A percentile compares a stretch with the other conserved stretches of the same genome.
phyloP scores from a whole-genome alignment of 1,284 basidiomycete genomes.

The Vanrija sp. region DNA sequence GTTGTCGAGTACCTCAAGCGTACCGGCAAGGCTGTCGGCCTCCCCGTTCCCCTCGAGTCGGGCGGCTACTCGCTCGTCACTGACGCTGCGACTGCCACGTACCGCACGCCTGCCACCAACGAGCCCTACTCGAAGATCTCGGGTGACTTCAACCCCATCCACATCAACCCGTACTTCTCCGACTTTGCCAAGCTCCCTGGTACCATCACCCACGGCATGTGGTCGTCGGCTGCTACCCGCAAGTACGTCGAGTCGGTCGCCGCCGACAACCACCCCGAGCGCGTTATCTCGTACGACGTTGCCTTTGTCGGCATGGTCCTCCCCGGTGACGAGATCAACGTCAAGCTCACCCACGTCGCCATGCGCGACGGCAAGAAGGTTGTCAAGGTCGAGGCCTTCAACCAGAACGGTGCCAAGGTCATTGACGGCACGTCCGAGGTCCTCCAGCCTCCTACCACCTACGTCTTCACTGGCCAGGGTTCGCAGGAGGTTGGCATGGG shows the following conservation, averaged over 20 bases:
- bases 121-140: slow-evolving; percentile 92
- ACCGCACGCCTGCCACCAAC: slow-evolving; percentile 79
- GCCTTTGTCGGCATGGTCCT: slow-evolving; percentile 95
- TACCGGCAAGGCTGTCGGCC: slow-evolving; percentile 73
- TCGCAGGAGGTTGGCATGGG: slow-evolving; percentile 99
- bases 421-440: slow-evolving; percentile 90
- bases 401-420: slow-evolving; percentile 82
- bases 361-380: slow-evolving; percentile 92
- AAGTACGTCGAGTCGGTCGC: slow-evolving; percentile 90
- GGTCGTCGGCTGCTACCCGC: slow-evolving; percentile 91
- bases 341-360: slow-evolving; percentile 82
- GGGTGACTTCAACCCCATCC: slow-evolving; percentile 91
- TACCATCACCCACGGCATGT: slow-evolving; percentile 97
- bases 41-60: slow-evolving; percentile 70
- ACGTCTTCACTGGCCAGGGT: slow-evolving; percentile 98
- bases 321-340: slow-evolving; percentile 82
- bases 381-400: slow-evolving; percentile 83
- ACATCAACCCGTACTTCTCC: slow-evolving; percentile 97
- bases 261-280: slow-evolving; percentile 85
- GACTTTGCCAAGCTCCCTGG: slow-evolving; percentile 88
- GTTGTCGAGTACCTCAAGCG: slow-evolving; percentile 90
- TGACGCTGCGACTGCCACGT: slow-evolving; percentile 56
- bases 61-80: slow-evolving; percentile 78
- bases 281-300: slow-evolving; percentile 86
- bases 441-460: slow-evolving; percentile 84